phyloP scores from a whole-genome alignment of 352 stramenopile genomes.

The Phytophthora constricta region DNA sequence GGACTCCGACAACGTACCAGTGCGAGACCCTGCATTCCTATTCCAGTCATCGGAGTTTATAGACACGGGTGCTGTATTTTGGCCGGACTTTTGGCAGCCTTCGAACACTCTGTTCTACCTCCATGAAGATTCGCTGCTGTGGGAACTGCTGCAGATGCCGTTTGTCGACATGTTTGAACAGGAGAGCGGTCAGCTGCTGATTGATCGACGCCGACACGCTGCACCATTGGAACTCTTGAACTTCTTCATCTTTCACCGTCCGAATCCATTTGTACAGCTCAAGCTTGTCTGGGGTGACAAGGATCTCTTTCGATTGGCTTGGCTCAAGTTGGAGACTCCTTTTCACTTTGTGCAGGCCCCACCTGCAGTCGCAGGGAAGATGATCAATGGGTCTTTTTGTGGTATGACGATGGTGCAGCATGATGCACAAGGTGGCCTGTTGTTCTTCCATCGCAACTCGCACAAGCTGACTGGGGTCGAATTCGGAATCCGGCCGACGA shows the following conservation, averaged over 20 bases:
- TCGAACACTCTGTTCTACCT: constrained; percentile 61
- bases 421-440: constrained; percentile 42
- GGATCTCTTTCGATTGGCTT: constrained; percentile 61
- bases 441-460: constrained; percentile 78
- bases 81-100: constrained; percentile 36
- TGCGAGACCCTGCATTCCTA: constrained; percentile 41
- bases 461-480: constrained; percentile 51
- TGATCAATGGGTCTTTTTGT: constrained; percentile 51
- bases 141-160: constrained; percentile 48
- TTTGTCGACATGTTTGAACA: constrained; percentile 72
- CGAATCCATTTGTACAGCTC: constrained; percentile 54
- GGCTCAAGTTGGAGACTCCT: constrained; percentile 58
- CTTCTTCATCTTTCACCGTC: constrained; percentile 48
- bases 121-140: constrained; percentile 49
- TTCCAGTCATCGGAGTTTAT: constrained; percentile 27
- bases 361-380: constrained; percentile 43
- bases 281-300: constrained; percentile 48
- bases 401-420: constrained; percentile 36
- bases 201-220: constrained; percentile 39
- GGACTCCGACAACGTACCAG: constrained; percentile 57
- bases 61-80: constrained; percentile 59
- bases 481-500: constrained; percentile 13
- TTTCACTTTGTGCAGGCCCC: constrained; percentile 62
- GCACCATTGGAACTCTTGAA: constrained; percentile 33
- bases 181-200: constrained; percentile 58